Evolutionary conservation across 805 yeast species (phyloP).

Genomic region (Candida tibetensis): DNA sequence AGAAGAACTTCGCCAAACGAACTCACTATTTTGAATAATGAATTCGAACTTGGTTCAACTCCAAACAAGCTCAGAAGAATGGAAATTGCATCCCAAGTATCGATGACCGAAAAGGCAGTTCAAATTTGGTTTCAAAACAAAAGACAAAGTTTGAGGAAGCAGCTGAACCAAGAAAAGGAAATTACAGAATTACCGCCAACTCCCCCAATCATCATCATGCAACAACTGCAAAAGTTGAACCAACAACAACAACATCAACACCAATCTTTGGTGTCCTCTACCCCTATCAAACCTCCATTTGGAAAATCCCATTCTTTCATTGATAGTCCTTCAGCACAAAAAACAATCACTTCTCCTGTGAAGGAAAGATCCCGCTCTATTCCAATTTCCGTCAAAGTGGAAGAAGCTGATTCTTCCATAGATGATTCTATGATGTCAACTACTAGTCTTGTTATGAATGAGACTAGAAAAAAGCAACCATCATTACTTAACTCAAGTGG

Average conservation of each 20-base stretch:
- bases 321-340: constrained; percentile 5
- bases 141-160: constrained; percentile 75
- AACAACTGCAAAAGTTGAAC: constrained; percentile 28
- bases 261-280: constrained; percentile 14
- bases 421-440: constrained; percentile 15
- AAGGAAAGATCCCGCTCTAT: constrained; percentile 8
- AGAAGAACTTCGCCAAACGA: constrained; percentile 93
- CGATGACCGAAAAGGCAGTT: constrained; percentile 96
- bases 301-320: constrained; percentile 12
- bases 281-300: constrained; percentile 14
- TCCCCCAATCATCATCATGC: constrained; percentile 18
- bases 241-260: constrained; percentile 42
- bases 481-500: constrained; percentile 25
- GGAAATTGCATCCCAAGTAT: constrained; percentile 75
- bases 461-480: constrained; percentile 38
- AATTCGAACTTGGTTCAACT: constrained; percentile 72
- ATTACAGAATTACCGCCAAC: constrained; percentile 45
- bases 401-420: constrained; percentile 15
- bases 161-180: constrained; percentile 34
- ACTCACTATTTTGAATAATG: constrained; percentile 73
- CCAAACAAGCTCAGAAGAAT: constrained; percentile 77
- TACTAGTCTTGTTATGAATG: constrained; percentile 15
- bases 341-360: constrained; percentile 5
- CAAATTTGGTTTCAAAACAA: constrained; percentile 98
- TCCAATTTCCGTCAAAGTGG: constrained; percentile 5